These are phyloP conservation scores for Picochlorum sp. DNA, from an alignment of 139 green algal genomes.

Conservation along the genomic window DNA sequence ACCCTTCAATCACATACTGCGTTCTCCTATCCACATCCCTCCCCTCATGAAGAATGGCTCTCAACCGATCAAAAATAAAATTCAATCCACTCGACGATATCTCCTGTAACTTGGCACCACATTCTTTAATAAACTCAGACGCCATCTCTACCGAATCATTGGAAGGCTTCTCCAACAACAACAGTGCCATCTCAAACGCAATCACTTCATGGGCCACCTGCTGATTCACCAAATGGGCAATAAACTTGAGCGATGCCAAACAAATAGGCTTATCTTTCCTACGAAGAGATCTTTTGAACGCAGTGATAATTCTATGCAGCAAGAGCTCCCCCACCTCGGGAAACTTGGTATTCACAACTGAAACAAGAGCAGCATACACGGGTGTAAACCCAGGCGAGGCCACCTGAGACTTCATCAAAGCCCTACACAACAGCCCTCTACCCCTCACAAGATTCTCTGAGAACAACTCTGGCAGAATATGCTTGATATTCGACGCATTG, in stretches of 20 bases:
- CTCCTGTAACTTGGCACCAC: constrained; percentile 36
- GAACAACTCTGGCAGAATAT: constrained; percentile 92
- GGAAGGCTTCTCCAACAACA: constrained; percentile 84
- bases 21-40: constrained; percentile 68
- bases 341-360: constrained; percentile 97
- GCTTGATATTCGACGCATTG: constrained; percentile 88
- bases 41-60: constrained; percentile 81
- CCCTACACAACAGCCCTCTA: constrained; percentile 78
- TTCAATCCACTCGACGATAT: constrained; percentile 15
- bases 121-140: constrained; percentile 53
- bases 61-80: constrained; percentile 84
- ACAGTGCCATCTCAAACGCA: constrained; percentile 81
- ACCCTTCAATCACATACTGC: constrained; percentile 91
- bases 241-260: constrained; percentile 70
- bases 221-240: constrained; percentile 95
- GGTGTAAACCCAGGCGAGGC: constrained; percentile 79
- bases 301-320: constrained; percentile 52
- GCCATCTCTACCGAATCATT: constrained; percentile 90
- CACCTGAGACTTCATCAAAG: constrained; percentile 90
- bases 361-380: constrained; percentile 84
- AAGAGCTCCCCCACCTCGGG: constrained; percentile 74
- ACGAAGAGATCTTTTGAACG: constrained; percentile 89
- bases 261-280: constrained; percentile 94
- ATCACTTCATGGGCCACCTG: constrained; percentile 77
- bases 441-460: constrained; percentile 86